Evolutionary conservation across 495 filamentous ascomycete genomes (phyloP), one percentile per base, ranked within the genome.

Genomic region (Tricharina praecox): DNA sequence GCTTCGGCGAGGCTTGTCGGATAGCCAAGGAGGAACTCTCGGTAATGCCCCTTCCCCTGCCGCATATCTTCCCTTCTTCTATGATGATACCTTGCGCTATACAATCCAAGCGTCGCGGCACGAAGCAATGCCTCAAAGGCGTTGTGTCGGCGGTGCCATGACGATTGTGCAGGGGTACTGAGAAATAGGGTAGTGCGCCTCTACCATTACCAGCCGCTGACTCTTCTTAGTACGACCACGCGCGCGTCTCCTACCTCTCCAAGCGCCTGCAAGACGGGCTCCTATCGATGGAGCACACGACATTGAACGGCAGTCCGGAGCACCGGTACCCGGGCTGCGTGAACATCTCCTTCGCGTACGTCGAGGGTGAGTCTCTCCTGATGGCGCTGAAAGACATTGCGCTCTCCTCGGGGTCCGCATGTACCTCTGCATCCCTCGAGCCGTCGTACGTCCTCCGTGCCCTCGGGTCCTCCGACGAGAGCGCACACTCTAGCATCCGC

Each of bases 381-480:
- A 97, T 97, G 90, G 90, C 90, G 1, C 68, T 97, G 45, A 96
- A 96, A 65, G 92, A 97, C 59, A 93, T 97, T 67, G 90, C 90
- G 0, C 69, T 97, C 13, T 96, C 90, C 32, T 96, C 92, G 1
- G 90, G 90, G 43, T 94, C 85, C 58, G 90, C 90, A 4, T 97
- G 90, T 66, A 97, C 90, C 8, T 95, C 88, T 18, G 88, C 92
- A 1, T 96, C 92, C 21, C 66, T 97, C 26, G 90, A 97, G 64
- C 90, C 90, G 16, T 88, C 81, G 63, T 97, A 97, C 61, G 90
- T 97, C 23, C 70, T 97, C 19, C 77, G 92, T 35, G 90, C 90
- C 10, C 69, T 97, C 30, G 90, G 90, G 16, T 93, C 78, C 69
- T 93, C 85, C 55, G 90, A 97, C 58, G 90, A 96, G 70, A 94